phyloP scores from a whole-genome alignment of 2,329 filamentous ascomycete genomes.

The Exophiala phaeomuriformis region DNA sequence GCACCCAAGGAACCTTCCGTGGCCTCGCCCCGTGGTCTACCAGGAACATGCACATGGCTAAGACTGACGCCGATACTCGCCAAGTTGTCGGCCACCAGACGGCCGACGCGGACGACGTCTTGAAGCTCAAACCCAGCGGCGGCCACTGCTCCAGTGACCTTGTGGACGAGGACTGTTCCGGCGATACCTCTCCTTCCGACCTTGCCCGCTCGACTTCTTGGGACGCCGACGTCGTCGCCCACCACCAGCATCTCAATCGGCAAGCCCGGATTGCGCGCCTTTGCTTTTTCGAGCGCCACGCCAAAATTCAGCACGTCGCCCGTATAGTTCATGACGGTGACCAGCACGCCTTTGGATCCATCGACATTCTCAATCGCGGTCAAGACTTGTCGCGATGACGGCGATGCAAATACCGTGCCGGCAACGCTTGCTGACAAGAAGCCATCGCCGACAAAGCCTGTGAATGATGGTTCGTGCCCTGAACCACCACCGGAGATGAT shows the following conservation, averaged over 20 bases:
- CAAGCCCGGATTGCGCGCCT: constrained; percentile 49
- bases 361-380: constrained; percentile 67
- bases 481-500: constrained; percentile 58
- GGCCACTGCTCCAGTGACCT: constrained; percentile 49
- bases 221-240: constrained; percentile 58
- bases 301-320: constrained; percentile 85
- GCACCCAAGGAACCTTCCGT: constrained; percentile 32
- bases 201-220: constrained; percentile 39
- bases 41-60: constrained; percentile 55
- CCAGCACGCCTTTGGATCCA: constrained; percentile 63
- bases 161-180: constrained; percentile 54
- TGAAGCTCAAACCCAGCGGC: constrained; percentile 45
- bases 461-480: constrained; percentile 87
- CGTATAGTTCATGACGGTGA: constrained; percentile 92
- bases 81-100: constrained; percentile 46
- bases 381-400: constrained; percentile 72
- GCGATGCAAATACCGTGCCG: constrained; percentile 84
- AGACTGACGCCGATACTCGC: constrained; percentile 53
- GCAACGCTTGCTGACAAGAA: constrained; percentile 71
- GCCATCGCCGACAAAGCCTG: constrained; percentile 76
- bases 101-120: constrained; percentile 46
- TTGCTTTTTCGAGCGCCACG: constrained; percentile 83
- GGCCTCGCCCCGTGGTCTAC: constrained; percentile 30
- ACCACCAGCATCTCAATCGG: constrained; percentile 53
- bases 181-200: constrained; percentile 57